phyloP scores from a whole-genome alignment of 202 grass and related monocot species.

The Carex arenaria region DNA sequence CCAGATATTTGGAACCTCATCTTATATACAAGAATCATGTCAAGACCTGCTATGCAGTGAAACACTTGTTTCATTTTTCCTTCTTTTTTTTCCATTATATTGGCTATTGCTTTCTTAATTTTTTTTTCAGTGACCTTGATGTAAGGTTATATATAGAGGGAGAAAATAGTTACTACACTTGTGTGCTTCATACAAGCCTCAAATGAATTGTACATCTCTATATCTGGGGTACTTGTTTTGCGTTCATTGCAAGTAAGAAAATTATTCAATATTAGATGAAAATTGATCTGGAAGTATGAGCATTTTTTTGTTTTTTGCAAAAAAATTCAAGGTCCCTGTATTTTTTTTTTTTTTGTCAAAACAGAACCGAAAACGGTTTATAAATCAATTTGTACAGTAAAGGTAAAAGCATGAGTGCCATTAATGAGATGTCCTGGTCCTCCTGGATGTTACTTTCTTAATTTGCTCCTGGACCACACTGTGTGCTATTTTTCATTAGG shows the following conservation, averaged over 20 bases:
- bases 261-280: neutral
- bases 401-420: neutral
- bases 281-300: neutral
- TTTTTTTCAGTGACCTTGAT: neutral
- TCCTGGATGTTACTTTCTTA: neutral
- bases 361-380: neutral
- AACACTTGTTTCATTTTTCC: neutral
- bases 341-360: neutral
- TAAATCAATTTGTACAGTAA: neutral
- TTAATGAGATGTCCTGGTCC: neutral
- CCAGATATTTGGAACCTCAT: conserved; percentile 82
- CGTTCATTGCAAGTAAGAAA: neutral
- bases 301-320: too few relatives aligned
- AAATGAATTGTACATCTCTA: conserved; percentile 1
- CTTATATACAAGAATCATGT: conserved; percentile 65
- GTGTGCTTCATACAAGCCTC: neutral
- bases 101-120: conserved; percentile 10
- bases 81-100: neutral
- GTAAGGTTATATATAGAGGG: conserved; percentile 4
- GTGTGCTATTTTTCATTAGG: neutral
- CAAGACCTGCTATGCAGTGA: conserved; percentile 27
- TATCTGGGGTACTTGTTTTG: neutral
- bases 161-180: neutral
- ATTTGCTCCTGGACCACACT: neutral
- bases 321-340: too few relatives aligned